Percentiles rank a stretch among this genome's conserved stretches.
Conservation (phyloP, 164 flowering plant species). For the Saururus chinensis region DNA sequence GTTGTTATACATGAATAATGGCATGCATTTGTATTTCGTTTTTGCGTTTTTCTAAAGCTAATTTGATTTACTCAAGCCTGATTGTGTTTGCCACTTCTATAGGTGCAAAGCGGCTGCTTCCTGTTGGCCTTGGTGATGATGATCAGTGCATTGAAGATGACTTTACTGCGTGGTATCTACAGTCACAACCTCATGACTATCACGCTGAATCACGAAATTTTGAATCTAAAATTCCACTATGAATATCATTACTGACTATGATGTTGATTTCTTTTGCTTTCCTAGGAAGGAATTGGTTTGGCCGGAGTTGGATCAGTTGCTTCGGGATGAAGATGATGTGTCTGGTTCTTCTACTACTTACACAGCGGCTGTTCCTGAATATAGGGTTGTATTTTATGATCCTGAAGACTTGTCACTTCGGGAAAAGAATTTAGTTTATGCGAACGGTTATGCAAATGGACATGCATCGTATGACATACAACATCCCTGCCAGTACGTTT, state of each 20-base stretch:
- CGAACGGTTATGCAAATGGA: constrained; percentile 65
- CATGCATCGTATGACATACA: constrained; percentile 77
- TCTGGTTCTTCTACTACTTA: constrained; percentile 68
- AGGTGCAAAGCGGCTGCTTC: constrained; percentile 85
- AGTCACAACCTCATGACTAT: background rate
- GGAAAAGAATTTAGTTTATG: constrained; percentile 37
- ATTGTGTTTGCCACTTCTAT: background rate
- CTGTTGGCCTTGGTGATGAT: constrained; percentile 96
- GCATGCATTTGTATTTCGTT: no score
- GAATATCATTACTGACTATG: background rate
- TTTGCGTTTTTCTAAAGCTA: no score
- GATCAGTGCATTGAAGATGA: constrained; percentile 99
- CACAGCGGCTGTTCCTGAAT: constrained; percentile 84
- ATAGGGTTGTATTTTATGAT: constrained; percentile 69
- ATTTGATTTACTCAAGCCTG: background rate
- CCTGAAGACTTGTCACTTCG: constrained; percentile 25
- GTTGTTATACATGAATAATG: no score
- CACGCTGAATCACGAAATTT: background rate
- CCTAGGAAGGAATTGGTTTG: constrained; percentile 76
- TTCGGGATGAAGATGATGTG: constrained; percentile 66
- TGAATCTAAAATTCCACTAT: background rate
- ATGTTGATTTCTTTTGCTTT: background rate
- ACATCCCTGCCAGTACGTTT: constrained; percentile 75
- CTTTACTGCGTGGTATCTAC: constrained; percentile 73
- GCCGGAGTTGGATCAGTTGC: constrained; percentile 93